Evolutionary conservation across 257 asterid species (phyloP), one percentile per base, ranked within the genome.

Genomic region (Schizonepeta tenuifolia): DNA sequence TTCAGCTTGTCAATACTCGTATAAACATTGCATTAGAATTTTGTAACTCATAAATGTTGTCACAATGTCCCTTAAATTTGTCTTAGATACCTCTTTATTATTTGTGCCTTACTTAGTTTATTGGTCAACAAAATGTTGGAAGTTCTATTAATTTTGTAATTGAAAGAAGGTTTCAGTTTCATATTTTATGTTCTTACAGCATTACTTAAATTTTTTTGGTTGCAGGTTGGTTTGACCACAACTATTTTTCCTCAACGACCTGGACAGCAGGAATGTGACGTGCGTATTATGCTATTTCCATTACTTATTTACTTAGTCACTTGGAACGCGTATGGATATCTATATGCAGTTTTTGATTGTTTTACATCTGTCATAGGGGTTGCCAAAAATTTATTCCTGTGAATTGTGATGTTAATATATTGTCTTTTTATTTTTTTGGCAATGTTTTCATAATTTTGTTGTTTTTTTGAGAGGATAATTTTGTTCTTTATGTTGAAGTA

Each of bases 251-350:
- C 97, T 41, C 99, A 94, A 77, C 88, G 99, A 80, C 97, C 93
- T 57, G 97, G 97, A 78, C 89, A 89, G 75, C 73, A n/a, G 40
- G 99, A 84, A 80, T 94, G 99, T 78, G 97, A 91, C 78, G 99
- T 94, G 77, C 68, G 97, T 85, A 68, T 72, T 75, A 56, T 59
- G 66, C 61, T 58, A 46, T 75, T 40, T 63, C 35, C 33, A 31
- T 53, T 63, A 50, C 55, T 36, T 18, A 9, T 20, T 69, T 43
- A 5, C n/a, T 53, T n/a, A 17, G 53, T 50, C 50, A 9, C 22
- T 47, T 56, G 77, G 71, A 65, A 43, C 65, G 57, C 65, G 55
- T 24, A n/a, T 41, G 38, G 56, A 24, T 22, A 41, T 75, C 20
- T 38, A 21, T 33, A 11, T 35, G 73, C 57, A 56, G 41, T 58